These are phyloP conservation scores for Paramecium octaurelia DNA, from an alignment of 73 alveolate genomes.

Conservation along the genomic window DNA sequence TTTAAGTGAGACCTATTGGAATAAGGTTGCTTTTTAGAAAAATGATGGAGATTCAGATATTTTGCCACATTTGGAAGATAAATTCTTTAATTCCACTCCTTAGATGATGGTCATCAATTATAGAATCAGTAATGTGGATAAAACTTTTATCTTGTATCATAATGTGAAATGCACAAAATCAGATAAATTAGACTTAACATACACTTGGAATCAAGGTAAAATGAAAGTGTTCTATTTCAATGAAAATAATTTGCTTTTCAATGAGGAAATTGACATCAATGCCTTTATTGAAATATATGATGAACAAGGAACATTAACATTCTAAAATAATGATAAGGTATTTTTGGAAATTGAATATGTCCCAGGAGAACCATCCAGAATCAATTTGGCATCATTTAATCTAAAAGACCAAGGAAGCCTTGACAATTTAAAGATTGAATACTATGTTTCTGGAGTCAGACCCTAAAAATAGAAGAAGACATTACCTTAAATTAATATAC, in stretches of 20 bases:
- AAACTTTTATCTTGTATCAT: background rate
- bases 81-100: background rate
- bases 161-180: background rate
- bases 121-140: background rate
- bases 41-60: constrained; percentile 34
- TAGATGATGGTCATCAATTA: background rate
- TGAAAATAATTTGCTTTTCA: background rate
- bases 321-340: background rate
- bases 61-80: constrained; percentile 19
- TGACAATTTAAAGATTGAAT: constrained; percentile 1
- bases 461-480: background rate
- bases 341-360: constrained; percentile 37
- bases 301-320: constrained; percentile 11
- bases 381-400: background rate
- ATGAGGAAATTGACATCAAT: background rate
- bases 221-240: background rate
- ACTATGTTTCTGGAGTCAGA: background rate
- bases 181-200: background rate
- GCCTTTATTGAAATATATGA: constrained; percentile 26
- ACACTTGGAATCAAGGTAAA: background rate
- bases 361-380: background rate
- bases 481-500: background rate
- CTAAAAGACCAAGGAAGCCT: background rate
- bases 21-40: background rate
- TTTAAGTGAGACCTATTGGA: background rate